Evolutionary conservation across 1,139 yeast genomes (phyloP).

Genomic region (Pichia sp.): DNA sequence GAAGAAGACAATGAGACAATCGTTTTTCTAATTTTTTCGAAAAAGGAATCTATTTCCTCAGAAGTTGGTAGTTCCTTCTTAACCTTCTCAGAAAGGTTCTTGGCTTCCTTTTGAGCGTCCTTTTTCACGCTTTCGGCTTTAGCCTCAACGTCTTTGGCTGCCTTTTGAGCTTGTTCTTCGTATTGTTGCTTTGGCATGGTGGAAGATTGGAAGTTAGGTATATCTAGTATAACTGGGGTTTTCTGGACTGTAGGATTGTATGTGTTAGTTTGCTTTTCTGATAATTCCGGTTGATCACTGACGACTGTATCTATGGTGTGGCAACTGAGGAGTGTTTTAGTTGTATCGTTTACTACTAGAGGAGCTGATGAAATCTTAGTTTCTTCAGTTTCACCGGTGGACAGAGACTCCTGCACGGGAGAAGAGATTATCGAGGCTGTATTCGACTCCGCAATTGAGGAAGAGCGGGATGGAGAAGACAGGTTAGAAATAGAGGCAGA

Average conservation of each 20-base stretch:
- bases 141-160: background rate
- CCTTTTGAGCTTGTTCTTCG: background rate
- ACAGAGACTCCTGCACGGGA: background rate
- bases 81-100: background rate
- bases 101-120: background rate
- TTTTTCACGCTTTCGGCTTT: background rate
- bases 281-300: background rate
- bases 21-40: background rate
- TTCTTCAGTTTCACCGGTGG: background rate
- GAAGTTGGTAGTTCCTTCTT: conserved; percentile 4
- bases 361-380: conserved; percentile 5
- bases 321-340: conserved; percentile 9
- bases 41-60: conserved; percentile 1
- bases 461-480: background rate
- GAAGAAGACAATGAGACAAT: background rate
- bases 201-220: conserved; percentile 7
- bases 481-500: background rate
- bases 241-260: background rate
- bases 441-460: background rate
- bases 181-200: background rate
- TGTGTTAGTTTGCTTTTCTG: background rate
- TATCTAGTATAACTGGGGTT: conserved; percentile 8
- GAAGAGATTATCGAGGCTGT: background rate
- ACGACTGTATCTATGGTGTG: conserved; percentile 5
- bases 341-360: conserved; percentile 9